Evolutionary conservation across 164 flowering plant genomes (phyloP).

Genomic region (Tinospora cordifolia): DNA sequence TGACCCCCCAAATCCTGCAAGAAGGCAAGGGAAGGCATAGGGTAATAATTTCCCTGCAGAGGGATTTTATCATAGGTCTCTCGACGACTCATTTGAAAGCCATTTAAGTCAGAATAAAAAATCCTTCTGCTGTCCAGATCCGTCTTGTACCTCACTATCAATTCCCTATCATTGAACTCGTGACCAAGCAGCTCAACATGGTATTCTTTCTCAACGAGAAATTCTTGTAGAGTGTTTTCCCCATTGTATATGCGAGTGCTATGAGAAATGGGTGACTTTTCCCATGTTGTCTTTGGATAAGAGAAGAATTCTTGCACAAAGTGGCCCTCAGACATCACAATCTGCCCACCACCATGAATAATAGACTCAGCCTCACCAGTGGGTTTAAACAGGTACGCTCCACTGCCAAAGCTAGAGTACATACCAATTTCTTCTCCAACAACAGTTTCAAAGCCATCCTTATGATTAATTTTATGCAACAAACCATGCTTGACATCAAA

Average conservation of each 20-base stretch:
- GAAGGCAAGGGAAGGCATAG: constrained; percentile 98
- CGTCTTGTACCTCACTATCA: constrained; percentile 77
- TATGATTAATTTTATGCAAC: constrained; percentile 46
- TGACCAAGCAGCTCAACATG: constrained; percentile 82
- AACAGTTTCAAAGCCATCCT: constrained; percentile 39
- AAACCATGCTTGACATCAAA: constrained; percentile 63
- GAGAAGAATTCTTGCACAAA: constrained; percentile 79
- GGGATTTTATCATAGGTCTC: constrained; percentile 92
- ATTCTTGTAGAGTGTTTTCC: constrained; percentile 51
- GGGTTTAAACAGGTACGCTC: constrained; percentile 93
- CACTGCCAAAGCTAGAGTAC: constrained; percentile 85
- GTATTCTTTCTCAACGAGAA: constrained; percentile 83
- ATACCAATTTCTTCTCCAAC: constrained; percentile 80
- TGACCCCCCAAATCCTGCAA: constrained; percentile 70
- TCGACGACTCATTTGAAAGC: constrained; percentile 92
- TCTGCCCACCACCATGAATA: constrained; percentile 39
- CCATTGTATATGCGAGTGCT: constrained; percentile 74
- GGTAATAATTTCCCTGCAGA: constrained; percentile 93
- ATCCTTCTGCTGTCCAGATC: constrained; percentile 60
- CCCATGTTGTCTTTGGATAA: constrained; percentile 65
- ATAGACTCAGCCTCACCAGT: constrained; percentile 74
- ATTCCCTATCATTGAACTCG: constrained; percentile 64
- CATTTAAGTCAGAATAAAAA: constrained; percentile 87
- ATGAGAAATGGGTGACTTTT: constrained; percentile 62
- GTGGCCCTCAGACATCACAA: constrained; percentile 67